Base-by-base conservation (phyloP, 805 yeast species). In the Myxozyma neotropica region DNA sequence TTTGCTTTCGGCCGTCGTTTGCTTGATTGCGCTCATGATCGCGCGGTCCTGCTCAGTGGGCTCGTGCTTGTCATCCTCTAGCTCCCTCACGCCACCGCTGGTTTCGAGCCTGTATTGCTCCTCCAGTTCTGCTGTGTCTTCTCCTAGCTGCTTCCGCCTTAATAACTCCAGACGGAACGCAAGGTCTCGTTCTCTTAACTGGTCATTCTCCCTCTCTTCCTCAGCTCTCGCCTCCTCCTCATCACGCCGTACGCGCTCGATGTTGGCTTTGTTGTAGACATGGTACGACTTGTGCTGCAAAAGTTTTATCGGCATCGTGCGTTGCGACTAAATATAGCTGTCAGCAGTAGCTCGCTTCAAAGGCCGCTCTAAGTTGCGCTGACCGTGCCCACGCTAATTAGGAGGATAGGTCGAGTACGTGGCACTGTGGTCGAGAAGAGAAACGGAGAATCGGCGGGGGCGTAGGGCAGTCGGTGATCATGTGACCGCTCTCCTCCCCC, bases 241-340 rank as follows among this genome's bases (percentile, higher is more conserved):
- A 46, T 67, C 71, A 17, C 68, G 61, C 23, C 65, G 46, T 1
- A 70, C 72, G 19, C 70, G 61, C 48, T 67, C 72, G 15, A 69
- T 64, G 39, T 70, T 70, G 24, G 48, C 60, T n/a, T 58, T 24
- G 29, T 63, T 66, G 61, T 69, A 63, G 13, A 70, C 72, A 65
- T 70, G 67, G 53, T 69, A 69, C 38, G 72, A 70, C 55, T 69
- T 69, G 56, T 69, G 72, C 38, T 66, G 62, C 10, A 69, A 65
- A 21, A 69, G 58, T 44, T 69, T 70, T 12, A 70, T 44, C 35
- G 71, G 71, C 72, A 69, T 69, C 8, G 3, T 35, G 10, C 3
- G 27, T 5, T 40, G 5, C 8, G 4, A 5, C 17, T 6, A 4
- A n/a, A n/a, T n/a, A n/a, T n/a, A n/a, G n/a, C n/a, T n/a, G n/a